Evolutionary conservation across 2,329 filamentous ascomycete species (phyloP).

Genomic region (Fusarium miscanthi): DNA sequence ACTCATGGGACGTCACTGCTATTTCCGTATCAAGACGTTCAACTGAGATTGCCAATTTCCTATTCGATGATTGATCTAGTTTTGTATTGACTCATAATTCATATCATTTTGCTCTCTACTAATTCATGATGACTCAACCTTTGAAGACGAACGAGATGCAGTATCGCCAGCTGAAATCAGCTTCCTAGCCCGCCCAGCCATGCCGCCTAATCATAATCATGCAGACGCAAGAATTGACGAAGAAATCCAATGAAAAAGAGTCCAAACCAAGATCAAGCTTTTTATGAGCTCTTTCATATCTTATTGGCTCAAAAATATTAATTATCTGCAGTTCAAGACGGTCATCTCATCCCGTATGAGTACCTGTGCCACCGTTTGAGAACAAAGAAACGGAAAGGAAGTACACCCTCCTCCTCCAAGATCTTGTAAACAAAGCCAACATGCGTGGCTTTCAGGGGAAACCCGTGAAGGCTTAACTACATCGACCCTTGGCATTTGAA

Average conservation of each 20-base stretch:
- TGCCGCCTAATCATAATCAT: not conserved
- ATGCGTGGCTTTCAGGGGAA: slow-evolving; percentile 14
- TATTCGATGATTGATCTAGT: not conserved
- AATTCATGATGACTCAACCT: slow-evolving; percentile 13
- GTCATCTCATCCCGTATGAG: not conserved
- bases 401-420: not conserved
- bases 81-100: slow-evolving; percentile 21
- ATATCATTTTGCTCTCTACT: not conserved
- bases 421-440: slow-evolving; percentile 17
- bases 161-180: not conserved
- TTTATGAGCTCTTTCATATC: not conserved
- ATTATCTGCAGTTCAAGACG: not conserved
- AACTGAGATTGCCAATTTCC: not conserved
- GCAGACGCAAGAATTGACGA: not conserved
- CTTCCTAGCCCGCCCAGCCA: not conserved
- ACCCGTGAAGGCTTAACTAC: not conserved
- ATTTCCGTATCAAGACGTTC: not conserved
- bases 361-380: not conserved
- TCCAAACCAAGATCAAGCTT: not conserved
- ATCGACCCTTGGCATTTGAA: not conserved
- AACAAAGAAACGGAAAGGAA: not conserved
- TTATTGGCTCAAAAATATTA: not conserved
- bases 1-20: slow-evolving; percentile 32
- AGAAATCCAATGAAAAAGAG: not conserved
- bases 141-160: not conserved